These are phyloP conservation scores for Penicillium sp. DNA, from an alignment of 2,329 filamentous ascomycete genomes.

Conservation along the genomic window DNA sequence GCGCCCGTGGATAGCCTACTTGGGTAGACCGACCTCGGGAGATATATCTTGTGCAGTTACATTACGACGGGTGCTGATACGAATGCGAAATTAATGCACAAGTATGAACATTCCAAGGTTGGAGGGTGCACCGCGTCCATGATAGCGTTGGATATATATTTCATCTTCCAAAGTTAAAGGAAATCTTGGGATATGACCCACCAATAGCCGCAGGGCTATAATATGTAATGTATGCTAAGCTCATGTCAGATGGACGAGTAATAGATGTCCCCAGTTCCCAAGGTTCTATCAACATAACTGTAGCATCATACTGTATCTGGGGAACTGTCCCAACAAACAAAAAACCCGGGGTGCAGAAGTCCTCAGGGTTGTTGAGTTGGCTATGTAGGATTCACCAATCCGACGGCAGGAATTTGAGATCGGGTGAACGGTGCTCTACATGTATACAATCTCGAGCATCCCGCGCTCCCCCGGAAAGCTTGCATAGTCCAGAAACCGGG, in stretches of 20 bases:
- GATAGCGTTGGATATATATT: no score
- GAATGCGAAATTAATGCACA: not conserved
- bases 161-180: no score
- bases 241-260: no score
- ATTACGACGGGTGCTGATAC: not conserved
- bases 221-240: no score
- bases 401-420: not conserved
- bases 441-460: not conserved
- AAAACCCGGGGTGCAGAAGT: conserved; percentile 8
- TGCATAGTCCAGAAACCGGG: conserved; percentile 8
- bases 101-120: not conserved
- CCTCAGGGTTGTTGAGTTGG: not conserved
- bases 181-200: no score
- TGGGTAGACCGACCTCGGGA: not conserved
- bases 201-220: no score
- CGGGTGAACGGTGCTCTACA: not conserved
- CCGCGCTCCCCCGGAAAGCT: conserved; percentile 4
- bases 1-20: conserved; percentile 16
- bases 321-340: not conserved
- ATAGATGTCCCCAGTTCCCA: not conserved
- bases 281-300: not conserved
- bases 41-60: not conserved
- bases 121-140: no score
- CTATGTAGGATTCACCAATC: not conserved
- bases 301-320: not conserved